Evolutionary conservation across 805 yeast species (phyloP).

Genomic region (Metschnikowia picachoensis): DNA sequence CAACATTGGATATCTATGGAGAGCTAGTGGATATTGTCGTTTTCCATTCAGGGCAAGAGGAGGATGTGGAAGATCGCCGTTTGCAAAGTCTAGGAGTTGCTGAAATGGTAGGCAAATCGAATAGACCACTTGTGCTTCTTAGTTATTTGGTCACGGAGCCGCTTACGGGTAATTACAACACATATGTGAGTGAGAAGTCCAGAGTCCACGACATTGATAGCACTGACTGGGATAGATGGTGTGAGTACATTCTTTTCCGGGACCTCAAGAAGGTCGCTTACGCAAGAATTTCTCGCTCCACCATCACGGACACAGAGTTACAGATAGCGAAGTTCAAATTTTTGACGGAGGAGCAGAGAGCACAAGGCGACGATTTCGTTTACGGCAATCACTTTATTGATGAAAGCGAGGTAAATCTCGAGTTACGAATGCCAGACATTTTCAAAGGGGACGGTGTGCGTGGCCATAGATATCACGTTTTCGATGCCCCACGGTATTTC

Average conservation of each 20-base stretch:
- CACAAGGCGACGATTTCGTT: slow-evolving; percentile 32
- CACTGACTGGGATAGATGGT: slow-evolving; percentile 96
- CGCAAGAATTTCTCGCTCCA: slow-evolving; percentile 88
- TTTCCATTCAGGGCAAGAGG: slow-evolving; percentile 98
- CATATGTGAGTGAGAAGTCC: slow-evolving; percentile 76
- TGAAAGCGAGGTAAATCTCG: slow-evolving; percentile 55
- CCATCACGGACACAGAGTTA: slow-evolving; percentile 94
- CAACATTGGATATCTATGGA: slow-evolving; percentile 89
- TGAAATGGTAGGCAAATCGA: slow-evolving; percentile 75
- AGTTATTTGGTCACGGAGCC: slow-evolving; percentile 92
- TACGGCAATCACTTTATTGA: slow-evolving; percentile 56
- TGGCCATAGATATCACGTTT: slow-evolving; percentile 91
- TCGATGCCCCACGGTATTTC: slow-evolving; percentile 88
- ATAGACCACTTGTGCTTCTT: slow-evolving; percentile 78
- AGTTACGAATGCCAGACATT: slow-evolving; percentile 68
- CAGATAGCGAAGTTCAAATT: slow-evolving; percentile 91
- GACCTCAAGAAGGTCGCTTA: slow-evolving; percentile 84
- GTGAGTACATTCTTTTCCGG: slow-evolving; percentile 91
- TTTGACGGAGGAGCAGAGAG: slow-evolving; percentile 34
- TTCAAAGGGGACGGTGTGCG: slow-evolving; percentile 90
- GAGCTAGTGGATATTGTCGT: slow-evolving; percentile 86
- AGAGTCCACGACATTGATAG: slow-evolving; percentile 94
- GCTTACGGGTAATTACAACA: slow-evolving; percentile 83
- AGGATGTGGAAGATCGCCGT: slow-evolving; percentile 90
- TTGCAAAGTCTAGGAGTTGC: slow-evolving; percentile 75